These are phyloP conservation scores for Stachybotrys echinatus DNA, from an alignment of 2,329 filamentous ascomycete genomes.

Conservation along the genomic window DNA sequence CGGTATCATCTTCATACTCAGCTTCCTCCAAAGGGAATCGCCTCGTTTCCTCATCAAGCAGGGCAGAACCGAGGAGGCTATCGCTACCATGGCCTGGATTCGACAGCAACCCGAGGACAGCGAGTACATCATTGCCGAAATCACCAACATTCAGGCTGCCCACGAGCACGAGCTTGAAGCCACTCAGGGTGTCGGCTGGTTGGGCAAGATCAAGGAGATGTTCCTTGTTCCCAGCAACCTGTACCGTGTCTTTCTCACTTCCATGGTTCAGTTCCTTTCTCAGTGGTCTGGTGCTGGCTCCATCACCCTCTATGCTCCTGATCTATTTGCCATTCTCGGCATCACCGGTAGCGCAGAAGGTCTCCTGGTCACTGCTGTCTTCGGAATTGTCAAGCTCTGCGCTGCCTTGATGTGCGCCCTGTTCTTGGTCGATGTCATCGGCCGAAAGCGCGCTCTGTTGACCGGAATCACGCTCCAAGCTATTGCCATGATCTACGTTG, in stretches of 20 bases:
- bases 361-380: slow-evolving; percentile 69
- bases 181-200: slow-evolving; percentile 57
- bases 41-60: slow-evolving; percentile 66
- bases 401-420: slow-evolving; percentile 65
- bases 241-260: slow-evolving; percentile 65
- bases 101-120: slow-evolving; percentile 55
- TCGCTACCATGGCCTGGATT: slow-evolving; percentile 48
- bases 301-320: slow-evolving; percentile 72
- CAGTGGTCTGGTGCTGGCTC: slow-evolving; percentile 71
- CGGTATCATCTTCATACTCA: slow-evolving; percentile 63
- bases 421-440: slow-evolving; percentile 75
- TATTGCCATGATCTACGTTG: slow-evolving; percentile 58
- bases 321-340: slow-evolving; percentile 69
- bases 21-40: slow-evolving; percentile 64
- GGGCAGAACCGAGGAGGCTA: slow-evolving; percentile 53
- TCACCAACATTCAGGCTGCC: slow-evolving; percentile 58
- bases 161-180: slow-evolving; percentile 69
- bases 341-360: slow-evolving; percentile 63
- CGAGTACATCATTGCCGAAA: slow-evolving; percentile 56
- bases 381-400: slow-evolving; percentile 68
- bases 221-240: slow-evolving; percentile 63
- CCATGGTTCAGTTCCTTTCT: slow-evolving; percentile 64
- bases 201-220: slow-evolving; percentile 64
- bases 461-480: slow-evolving; percentile 56
- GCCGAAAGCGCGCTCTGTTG: slow-evolving; percentile 63